These are phyloP conservation scores for Yueomyces sp. DNA, from an alignment of 805 yeast genomes.

Conservation along the genomic window DNA sequence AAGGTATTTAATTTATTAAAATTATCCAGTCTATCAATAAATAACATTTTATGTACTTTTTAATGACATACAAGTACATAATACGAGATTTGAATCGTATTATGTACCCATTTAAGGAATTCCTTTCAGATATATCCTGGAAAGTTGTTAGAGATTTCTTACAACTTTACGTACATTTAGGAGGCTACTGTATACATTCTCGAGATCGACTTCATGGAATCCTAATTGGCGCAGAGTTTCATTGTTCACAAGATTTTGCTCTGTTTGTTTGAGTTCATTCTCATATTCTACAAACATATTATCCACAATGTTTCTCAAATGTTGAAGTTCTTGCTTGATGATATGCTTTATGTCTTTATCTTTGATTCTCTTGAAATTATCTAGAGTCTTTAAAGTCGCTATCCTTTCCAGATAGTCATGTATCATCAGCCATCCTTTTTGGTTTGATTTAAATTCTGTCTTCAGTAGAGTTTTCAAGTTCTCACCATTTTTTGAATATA, in stretches of 20 bases:
- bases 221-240: neutral
- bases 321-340: conserved; percentile 9
- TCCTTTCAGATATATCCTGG: no score
- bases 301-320: conserved; percentile 14
- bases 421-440: conserved; percentile 12
- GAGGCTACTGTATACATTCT: neutral
- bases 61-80: no score
- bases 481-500: conserved; percentile 10
- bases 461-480: neutral
- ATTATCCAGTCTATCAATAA: no score
- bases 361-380: conserved; percentile 14
- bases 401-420: conserved; percentile 13
- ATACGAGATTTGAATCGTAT: no score
- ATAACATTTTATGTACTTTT: no score
- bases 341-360: conserved; percentile 7
- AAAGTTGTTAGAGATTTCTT: neutral
- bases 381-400: conserved; percentile 19
- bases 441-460: neutral
- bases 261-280: neutral
- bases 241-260: neutral
- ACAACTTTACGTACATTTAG: neutral
- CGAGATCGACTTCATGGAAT: neutral
- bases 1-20: no score
- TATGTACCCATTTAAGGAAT: no score
- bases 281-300: conserved; percentile 2